Evolutionary conservation across 495 filamentous ascomycete species (phyloP), one percentile per base, ranked within the genome.

Genomic region (Sordaria brevicollis): DNA sequence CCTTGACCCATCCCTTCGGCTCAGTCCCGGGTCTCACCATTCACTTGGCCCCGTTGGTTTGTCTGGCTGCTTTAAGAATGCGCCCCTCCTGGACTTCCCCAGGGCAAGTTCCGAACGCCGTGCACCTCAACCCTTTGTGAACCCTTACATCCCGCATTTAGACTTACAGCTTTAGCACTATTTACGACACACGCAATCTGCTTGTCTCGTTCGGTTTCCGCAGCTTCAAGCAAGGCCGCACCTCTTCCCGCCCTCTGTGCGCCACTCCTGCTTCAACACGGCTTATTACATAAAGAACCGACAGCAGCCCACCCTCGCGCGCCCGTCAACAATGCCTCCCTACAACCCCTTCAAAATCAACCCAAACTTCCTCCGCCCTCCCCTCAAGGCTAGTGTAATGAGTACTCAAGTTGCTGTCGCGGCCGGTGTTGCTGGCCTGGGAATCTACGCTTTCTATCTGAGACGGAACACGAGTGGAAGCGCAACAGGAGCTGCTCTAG

Each of bases 371-470:
- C 66, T 73, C n/a, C 69, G 65, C 10, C 37, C 73, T n/a, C 36
- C 33, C n/a, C 70, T 74, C 36, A 68, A 37, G 13, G 72, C 76
- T 34, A 71, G 49, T 69, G 49, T 35, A 37, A 80, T 79, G 77
- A 74, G 73, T 70, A 72, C 73, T 35, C 71, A 68, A 69, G 70
- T 78, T 10, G 70, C 73, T 17, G 41, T 76, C 49, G 76, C 71
- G 11, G 78, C 72, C 34, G 77, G 74, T 70, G 72, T 74, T 4
- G 77, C 74, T 13, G 77, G 77, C 66, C 67, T 76, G 38, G 77
- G 77, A 66, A 71, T 71, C 3, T 75, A 74, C 49, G 75, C 73
- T 10, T 65, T 76, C 25, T 78, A 76, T 70, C n/a, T 37, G 69
- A 70, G 74, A 19, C 49, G 15, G 37, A 54, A 34, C 49, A 49